Percentiles rank a stretch among this genome's conserved stretches.
Conservation (phyloP, 805 yeast species). For the Diddensiella santjacobensis region DNA sequence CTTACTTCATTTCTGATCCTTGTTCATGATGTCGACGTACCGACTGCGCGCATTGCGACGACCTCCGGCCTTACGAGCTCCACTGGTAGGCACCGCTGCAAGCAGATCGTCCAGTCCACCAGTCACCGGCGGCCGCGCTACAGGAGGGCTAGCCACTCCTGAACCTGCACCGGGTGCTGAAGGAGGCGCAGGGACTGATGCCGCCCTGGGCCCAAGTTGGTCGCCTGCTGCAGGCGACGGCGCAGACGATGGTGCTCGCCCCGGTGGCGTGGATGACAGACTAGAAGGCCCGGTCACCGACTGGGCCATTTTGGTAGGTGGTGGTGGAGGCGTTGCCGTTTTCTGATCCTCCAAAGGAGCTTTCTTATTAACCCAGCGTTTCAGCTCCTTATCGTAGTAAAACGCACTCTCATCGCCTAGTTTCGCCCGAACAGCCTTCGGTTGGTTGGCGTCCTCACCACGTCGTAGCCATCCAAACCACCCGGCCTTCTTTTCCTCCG, state of each 20-base stretch:
- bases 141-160: slow-evolving; percentile 25
- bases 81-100: slow-evolving; percentile 34
- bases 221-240: no score
- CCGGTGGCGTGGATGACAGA: slow-evolving; percentile 16
- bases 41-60: slow-evolving; percentile 54
- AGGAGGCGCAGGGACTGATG: slow-evolving; percentile 21
- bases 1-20: slow-evolving; percentile 10
- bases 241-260: slow-evolving; percentile 3
- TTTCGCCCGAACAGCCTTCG: slow-evolving; percentile 78
- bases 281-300: slow-evolving; percentile 18
- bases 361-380: slow-evolving; percentile 80
- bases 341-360: slow-evolving; percentile 35
- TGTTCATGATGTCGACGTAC: slow-evolving; percentile 62
- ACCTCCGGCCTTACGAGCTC: slow-evolving; percentile 39
- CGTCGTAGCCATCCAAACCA: slow-evolving; percentile 60
- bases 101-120: slow-evolving; percentile 49
- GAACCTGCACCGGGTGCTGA: slow-evolving; percentile 32
- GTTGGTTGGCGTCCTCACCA: slow-evolving; percentile 49
- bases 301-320: slow-evolving; percentile 36
- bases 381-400: slow-evolving; percentile 75
- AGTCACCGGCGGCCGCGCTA: slow-evolving; percentile 26
- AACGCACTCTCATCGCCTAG: slow-evolving; percentile 75
- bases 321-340: slow-evolving; percentile 71
- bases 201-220: slow-evolving; percentile 4
- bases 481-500: slow-evolving; percentile 32